These are phyloP conservation scores for Exobasidium cylindrosporum DNA, from an alignment of 1,284 basidiomycete genomes.

Conservation along the genomic window DNA sequence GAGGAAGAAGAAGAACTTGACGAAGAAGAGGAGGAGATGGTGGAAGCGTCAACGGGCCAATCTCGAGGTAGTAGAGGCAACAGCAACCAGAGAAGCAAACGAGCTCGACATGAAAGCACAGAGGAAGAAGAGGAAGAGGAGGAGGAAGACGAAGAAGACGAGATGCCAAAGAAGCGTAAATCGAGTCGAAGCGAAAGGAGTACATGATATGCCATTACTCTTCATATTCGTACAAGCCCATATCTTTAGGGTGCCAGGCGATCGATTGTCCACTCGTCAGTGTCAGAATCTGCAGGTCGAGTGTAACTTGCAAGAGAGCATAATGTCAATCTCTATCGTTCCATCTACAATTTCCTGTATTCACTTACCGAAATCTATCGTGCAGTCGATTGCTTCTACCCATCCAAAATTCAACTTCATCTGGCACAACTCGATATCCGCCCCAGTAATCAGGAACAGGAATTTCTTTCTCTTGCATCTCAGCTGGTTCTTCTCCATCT, in stretches of 20 bases:
- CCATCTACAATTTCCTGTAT: background rate
- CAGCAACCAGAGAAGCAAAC: too few relatives aligned
- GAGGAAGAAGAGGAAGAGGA: too few relatives aligned
- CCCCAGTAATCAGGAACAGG: conserved; percentile 92
- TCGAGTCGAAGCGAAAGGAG: background rate
- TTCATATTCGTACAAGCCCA: too few relatives aligned
- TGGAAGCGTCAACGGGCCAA: too few relatives aligned
- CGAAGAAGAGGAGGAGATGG: too few relatives aligned
- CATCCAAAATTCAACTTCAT: conserved; percentile 63
- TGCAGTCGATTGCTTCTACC: conserved; percentile 49
- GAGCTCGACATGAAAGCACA: too few relatives aligned
- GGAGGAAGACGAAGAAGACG: background rate
- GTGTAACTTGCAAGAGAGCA: conserved; percentile 34
- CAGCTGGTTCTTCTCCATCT: conserved; percentile 44
- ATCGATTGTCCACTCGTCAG: conserved; percentile 36
- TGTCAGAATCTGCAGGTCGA: conserved; percentile 19
- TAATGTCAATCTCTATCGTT: background rate
- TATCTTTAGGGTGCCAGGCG: conserved; percentile 43
- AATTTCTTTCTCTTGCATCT: conserved; percentile 56
- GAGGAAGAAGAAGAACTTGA: conserved; percentile 16
- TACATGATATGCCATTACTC: too few relatives aligned
- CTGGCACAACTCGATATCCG: conserved; percentile 86
- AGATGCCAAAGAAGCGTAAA: background rate
- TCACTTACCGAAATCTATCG: conserved; percentile 43
- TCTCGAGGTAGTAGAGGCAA: too few relatives aligned